phyloP scores from a whole-genome alignment of 345 rosid genomes.

The Camelina hispida region DNA sequence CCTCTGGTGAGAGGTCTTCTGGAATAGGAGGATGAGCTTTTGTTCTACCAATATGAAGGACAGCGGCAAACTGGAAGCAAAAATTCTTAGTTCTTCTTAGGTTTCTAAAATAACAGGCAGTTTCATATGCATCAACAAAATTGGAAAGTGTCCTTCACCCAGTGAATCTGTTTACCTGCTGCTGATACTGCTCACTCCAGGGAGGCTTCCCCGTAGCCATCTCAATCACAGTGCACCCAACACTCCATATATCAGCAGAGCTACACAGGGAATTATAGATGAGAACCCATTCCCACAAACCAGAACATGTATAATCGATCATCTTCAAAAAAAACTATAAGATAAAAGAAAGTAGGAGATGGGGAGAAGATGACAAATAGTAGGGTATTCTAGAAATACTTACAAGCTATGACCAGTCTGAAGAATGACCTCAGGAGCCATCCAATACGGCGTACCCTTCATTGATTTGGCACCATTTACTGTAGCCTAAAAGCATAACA shows the following conservation, averaged over 20 bases:
- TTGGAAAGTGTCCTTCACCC: conserved; percentile 25
- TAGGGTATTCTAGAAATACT: conserved; percentile 39
- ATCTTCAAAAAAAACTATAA: conserved; percentile 1
- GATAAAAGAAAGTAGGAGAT: conserved; percentile 15
- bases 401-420: conserved; percentile 96
- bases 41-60: conserved; percentile 86
- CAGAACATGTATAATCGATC: conserved; percentile 25
- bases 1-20: conserved; percentile 79
- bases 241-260: conserved; percentile 98
- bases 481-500: conserved; percentile 65
- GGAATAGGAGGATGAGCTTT: conserved; percentile 98
- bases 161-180: conserved; percentile 67
- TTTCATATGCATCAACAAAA: conserved; percentile 5
- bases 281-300: conserved; percentile 5
- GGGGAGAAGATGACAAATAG: conserved; percentile 11
- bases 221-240: conserved; percentile 96
- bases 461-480: conserved; percentile 87
- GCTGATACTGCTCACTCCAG: conserved; percentile 95
- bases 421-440: conserved; percentile 98
- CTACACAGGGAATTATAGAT: conserved; percentile 42
- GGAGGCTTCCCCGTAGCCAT: conserved; percentile 99
- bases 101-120: conserved; percentile 20
- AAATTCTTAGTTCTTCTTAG: conserved; percentile 18
- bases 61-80: conserved; percentile 86
- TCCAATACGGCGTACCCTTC: conserved; percentile 95